A percentile compares a stretch with the other conserved stretches of the same genome.
Evolutionary conservation across 2,329 filamentous ascomycete genomes (phyloP).

Genomic region (Phaeophleospora eucalypticola): DNA sequence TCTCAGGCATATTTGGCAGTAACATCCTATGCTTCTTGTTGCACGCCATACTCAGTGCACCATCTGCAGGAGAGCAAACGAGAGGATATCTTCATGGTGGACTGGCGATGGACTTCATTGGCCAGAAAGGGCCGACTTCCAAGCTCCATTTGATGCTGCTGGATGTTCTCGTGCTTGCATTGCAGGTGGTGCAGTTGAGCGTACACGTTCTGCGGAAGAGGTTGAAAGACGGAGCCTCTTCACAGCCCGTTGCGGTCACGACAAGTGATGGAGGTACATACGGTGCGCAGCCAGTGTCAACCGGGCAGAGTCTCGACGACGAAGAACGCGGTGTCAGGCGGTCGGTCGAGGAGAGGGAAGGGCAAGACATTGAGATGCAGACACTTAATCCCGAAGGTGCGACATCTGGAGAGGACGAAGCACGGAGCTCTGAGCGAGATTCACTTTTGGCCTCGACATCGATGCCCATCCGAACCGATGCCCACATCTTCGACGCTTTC

Average conservation of each 20-base stretch:
- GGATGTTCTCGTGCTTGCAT: constrained; percentile 50
- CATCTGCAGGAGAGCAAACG: constrained; percentile 45
- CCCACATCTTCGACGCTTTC: constrained; percentile 41
- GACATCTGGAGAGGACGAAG: constrained; percentile 9
- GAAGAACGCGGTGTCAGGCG: constrained; percentile 56
- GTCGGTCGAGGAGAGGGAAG: constrained; percentile 32
- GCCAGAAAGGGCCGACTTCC: constrained; percentile 55
- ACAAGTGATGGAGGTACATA: constrained; percentile 6
- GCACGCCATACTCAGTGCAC: constrained; percentile 42
- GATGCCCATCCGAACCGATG: constrained; percentile 24
- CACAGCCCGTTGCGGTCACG: constrained; percentile 12
- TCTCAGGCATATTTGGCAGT: constrained; percentile 51
- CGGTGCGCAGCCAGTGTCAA: constrained; percentile 7
- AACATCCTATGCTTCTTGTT: constrained; percentile 55
- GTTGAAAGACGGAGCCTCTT: constrained; percentile 36
- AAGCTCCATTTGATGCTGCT: constrained; percentile 50
- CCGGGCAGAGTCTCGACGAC: constrained; percentile 52
- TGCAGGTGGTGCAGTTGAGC: constrained; percentile 57
- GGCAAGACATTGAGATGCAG: constrained; percentile 41
- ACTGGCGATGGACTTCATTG: constrained; percentile 61
- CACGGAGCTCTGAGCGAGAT: constrained; percentile 14
- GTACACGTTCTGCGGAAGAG: constrained; percentile 51
- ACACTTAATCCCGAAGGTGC: constrained; percentile 28
- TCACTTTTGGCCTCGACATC: constrained; percentile 15
- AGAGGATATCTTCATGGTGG: constrained; percentile 58